Conservation (phyloP, 75 land plant species). For the Picea sitchensis region DNA sequence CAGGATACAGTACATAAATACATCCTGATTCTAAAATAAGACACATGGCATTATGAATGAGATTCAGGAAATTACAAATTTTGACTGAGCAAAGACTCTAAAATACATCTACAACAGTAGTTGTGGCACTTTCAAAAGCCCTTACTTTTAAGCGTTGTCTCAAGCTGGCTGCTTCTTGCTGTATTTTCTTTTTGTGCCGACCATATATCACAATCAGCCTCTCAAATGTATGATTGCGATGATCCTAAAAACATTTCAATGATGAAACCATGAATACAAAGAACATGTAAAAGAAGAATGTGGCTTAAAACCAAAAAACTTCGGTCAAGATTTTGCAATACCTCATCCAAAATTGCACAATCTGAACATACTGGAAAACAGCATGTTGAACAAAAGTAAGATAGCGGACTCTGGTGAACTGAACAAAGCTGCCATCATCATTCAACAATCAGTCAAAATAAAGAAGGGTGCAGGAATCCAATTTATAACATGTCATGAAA, state of each 20-base stretch:
- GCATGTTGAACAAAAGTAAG: slow-evolving; percentile 33
- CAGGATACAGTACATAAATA: background rate
- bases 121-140: background rate
- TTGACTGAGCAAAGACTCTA: background rate
- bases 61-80: background rate
- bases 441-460: background rate
- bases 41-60: background rate
- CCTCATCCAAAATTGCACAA: slow-evolving; percentile 32
- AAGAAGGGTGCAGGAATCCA: background rate
- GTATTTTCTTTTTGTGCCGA: slow-evolving; percentile 24
- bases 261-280: background rate
- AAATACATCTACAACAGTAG: background rate
- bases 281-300: background rate
- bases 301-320: background rate
- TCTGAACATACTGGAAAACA: slow-evolving; percentile 30
- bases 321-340: background rate
- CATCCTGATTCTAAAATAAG: background rate
- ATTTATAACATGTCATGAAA: too few species aligned
- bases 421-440: slow-evolving; percentile 27
- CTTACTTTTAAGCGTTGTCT: slow-evolving; percentile 21
- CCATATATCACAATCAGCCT: slow-evolving; percentile 28
- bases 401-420: slow-evolving; percentile 29
- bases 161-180: slow-evolving; percentile 25
- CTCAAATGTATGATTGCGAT: slow-evolving; percentile 35
- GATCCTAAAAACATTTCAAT: slow-evolving; percentile 12